These are phyloP conservation scores for Annulohypoxylon nitens DNA, from an alignment of 495 filamentous ascomycete species.

Conservation along the genomic window DNA sequence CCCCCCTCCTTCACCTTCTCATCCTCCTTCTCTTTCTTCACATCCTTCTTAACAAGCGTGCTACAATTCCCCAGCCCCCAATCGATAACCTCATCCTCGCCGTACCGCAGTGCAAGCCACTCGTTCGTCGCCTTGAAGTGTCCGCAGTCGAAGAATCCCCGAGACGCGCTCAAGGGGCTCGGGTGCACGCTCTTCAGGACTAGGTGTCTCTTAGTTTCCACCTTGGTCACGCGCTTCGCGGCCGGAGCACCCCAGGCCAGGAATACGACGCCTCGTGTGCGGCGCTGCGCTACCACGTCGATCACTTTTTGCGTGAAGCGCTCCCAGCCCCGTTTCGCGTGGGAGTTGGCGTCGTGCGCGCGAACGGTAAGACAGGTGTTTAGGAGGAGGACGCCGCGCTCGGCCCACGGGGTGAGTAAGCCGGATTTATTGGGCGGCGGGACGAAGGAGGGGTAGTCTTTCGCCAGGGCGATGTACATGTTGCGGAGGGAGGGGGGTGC, in stretches of 20 bases:
- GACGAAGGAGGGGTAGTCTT: constrained; percentile 86
- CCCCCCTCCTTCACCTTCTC: constrained; percentile 24
- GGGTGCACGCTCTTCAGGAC: constrained; percentile 91
- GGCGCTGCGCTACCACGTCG: constrained; percentile 80
- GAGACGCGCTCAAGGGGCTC: constrained; percentile 83
- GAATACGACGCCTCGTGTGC: constrained; percentile 88
- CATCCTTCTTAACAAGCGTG: constrained; percentile 35
- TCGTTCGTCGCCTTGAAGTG: constrained; percentile 93
- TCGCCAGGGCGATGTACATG: constrained; percentile 87
- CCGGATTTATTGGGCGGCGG: constrained; percentile 81
- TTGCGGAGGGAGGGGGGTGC: constrained; percentile 91
- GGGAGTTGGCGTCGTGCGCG: constrained; percentile 85
- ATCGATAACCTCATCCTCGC: constrained; percentile 81
- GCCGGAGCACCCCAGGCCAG: constrained; percentile 92
- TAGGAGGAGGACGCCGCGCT: constrained; percentile 88
- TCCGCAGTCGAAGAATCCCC: constrained; percentile 86
- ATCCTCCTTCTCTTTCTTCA: constrained; percentile 24
- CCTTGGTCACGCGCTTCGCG: constrained; percentile 74
- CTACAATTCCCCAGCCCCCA: constrained; percentile 77
- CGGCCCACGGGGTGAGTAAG: constrained; percentile 91
- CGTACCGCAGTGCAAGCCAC: constrained; percentile 85
- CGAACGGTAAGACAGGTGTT: constrained; percentile 95
- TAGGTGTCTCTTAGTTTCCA: constrained; percentile 78
- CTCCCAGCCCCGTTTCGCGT: constrained; percentile 91
- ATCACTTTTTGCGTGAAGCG: constrained; percentile 90